Conservation (phyloP, 805 yeast genomes). For the Brettanomyces nanus region DNA sequence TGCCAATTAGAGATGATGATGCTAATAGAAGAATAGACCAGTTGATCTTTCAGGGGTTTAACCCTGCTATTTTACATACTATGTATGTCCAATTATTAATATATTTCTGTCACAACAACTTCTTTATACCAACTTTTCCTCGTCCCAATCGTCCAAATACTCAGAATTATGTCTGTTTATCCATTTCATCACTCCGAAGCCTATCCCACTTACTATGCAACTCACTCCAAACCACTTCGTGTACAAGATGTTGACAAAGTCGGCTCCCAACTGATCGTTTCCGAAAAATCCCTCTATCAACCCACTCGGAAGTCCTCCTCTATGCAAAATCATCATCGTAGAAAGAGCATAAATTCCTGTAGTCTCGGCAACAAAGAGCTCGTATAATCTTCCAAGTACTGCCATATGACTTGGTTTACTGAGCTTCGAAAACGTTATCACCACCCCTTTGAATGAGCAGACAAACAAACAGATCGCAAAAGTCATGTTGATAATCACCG, state of each 20-base stretch:
- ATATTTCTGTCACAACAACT: background rate
- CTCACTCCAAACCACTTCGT: constrained; percentile 44
- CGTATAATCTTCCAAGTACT: constrained; percentile 23
- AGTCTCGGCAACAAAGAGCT: constrained; percentile 30
- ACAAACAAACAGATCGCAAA: constrained; percentile 52
- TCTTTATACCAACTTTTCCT: constrained; percentile 18
- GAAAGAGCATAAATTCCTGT: constrained; percentile 44
- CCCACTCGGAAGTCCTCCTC: constrained; percentile 36
- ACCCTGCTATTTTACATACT: background rate
- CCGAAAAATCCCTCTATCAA: constrained; percentile 27
- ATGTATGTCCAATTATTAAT: background rate
- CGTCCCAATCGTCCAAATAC: constrained; percentile 20
- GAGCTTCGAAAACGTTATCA: constrained; percentile 50
- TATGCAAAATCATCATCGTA: constrained; percentile 40
- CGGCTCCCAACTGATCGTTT: constrained; percentile 14
- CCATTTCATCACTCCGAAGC: too few relatives aligned
- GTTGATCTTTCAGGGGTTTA: too few relatives aligned
- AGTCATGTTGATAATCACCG: constrained; percentile 39
- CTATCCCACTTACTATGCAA: too few relatives aligned
- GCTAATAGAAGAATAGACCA: too few relatives aligned
- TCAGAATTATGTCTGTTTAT: constrained; percentile 12
- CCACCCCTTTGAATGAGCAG: constrained; percentile 58
- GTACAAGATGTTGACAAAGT: constrained; percentile 43
- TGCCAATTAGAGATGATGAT: too few relatives aligned
- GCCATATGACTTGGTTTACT: constrained; percentile 10